Conservation (phyloP, 2,329 filamentous ascomycete species). For the Alternaria postmessia region DNA sequence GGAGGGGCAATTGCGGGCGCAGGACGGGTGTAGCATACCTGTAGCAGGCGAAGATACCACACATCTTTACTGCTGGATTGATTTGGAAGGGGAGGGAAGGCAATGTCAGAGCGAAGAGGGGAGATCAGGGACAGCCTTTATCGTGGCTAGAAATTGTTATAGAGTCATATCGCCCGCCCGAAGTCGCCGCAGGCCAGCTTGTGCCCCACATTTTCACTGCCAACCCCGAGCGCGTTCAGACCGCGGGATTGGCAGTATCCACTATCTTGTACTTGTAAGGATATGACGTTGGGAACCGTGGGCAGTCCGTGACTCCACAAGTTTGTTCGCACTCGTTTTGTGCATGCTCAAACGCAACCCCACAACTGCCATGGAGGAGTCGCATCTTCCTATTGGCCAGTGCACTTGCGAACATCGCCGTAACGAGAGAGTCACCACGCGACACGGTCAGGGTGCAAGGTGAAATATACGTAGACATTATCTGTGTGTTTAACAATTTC, state of each 20-base stretch:
- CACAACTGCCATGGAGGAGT: constrained; percentile 10
- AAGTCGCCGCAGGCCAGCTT: constrained; percentile 20
- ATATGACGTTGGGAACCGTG: constrained; percentile 5
- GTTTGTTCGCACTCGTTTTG: constrained; percentile 2
- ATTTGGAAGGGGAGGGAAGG: constrained; percentile 13
- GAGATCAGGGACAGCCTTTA: constrained; percentile 10
- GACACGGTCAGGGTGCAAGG: not conserved
- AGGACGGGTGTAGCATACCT: constrained; percentile 60
- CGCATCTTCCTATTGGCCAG: constrained; percentile 23
- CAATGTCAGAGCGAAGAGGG: constrained; percentile 12
- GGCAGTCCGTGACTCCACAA: not conserved
- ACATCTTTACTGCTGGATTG: constrained; percentile 69
- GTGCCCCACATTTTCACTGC: constrained; percentile 3
- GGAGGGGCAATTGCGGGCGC: constrained; percentile 34
- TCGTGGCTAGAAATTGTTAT: constrained; percentile 30
- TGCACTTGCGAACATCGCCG: constrained; percentile 24
- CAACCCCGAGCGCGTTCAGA: constrained; percentile 1
- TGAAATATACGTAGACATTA: constrained; percentile 5
- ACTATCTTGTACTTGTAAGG: constrained; percentile 9
- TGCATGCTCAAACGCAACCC: constrained; percentile 13
- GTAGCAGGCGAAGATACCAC: constrained; percentile 97
- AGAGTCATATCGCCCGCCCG: constrained; percentile 31
- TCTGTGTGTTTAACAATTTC: constrained; percentile 9
- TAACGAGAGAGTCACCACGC: not conserved
- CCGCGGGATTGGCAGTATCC: constrained; percentile 4